Conservation (phyloP, 2,329 filamentous ascomycete species). For the Incumbomyces delicatus region DNA sequence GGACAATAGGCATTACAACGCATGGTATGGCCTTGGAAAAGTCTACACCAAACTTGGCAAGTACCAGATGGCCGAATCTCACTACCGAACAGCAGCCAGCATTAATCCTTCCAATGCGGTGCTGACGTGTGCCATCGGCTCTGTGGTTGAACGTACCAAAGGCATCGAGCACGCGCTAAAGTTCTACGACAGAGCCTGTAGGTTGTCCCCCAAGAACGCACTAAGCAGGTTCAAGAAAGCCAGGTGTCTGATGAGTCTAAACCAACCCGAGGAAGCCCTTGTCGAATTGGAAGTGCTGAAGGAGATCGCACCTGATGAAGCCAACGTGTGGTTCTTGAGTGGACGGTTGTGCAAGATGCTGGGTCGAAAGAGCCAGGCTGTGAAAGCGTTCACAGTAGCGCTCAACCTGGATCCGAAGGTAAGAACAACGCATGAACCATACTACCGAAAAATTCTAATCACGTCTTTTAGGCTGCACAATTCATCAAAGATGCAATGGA, state of each 20-base stretch:
- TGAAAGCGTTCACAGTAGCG: slow-evolving; percentile 88
- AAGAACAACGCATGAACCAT: slow-evolving; percentile 23
- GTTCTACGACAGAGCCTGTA: slow-evolving; percentile 73
- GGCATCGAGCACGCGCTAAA: slow-evolving; percentile 67
- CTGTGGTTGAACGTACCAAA: slow-evolving; percentile 79
- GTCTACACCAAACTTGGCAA: slow-evolving; percentile 87
- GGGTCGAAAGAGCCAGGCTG: slow-evolving; percentile 58
- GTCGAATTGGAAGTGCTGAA: slow-evolving; percentile 79
- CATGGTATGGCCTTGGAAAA: slow-evolving; percentile 79
- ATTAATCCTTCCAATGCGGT: slow-evolving; percentile 95
- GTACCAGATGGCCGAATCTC: slow-evolving; percentile 80
- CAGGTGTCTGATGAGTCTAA: slow-evolving; percentile 67
- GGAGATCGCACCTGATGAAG: slow-evolving; percentile 84
- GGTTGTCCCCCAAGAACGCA: slow-evolving; percentile 69
- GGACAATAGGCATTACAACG: slow-evolving; percentile 87
- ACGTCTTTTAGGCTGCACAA: slow-evolving; percentile 59
- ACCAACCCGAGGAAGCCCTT: slow-evolving; percentile 60
- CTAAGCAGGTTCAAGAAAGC: slow-evolving; percentile 91
- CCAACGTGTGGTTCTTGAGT: slow-evolving; percentile 89
- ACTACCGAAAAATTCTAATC: slow-evolving; percentile 10
- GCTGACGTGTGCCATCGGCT: slow-evolving; percentile 82
- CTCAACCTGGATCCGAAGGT: slow-evolving; percentile 96
- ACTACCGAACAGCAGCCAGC: slow-evolving; percentile 75
- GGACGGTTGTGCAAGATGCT: slow-evolving; percentile 55
- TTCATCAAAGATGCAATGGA: slow-evolving; percentile 97